phyloP scores from a whole-genome alignment of 2,329 filamentous ascomycete genomes.

The Aureobasidium pullulans region DNA sequence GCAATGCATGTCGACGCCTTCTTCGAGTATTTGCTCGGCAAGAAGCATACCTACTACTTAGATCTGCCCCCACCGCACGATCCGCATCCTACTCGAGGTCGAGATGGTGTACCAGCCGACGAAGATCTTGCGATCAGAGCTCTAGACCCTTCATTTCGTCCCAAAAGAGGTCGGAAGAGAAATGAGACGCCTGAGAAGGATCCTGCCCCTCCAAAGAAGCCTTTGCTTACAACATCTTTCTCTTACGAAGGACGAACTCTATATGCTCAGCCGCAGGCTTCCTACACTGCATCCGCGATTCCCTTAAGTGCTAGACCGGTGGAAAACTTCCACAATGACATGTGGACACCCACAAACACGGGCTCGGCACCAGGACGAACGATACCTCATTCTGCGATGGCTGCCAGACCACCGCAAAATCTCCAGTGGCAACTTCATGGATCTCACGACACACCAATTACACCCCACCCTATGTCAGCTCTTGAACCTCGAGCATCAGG shows the following conservation, averaged over 20 bases:
- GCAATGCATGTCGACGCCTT: conserved; percentile 94
- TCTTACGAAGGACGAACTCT: conserved; percentile 13
- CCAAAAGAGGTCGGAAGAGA: conserved; percentile 52
- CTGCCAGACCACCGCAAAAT: conserved; percentile 33
- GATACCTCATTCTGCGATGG: conserved; percentile 36
- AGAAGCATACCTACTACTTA: conserved; percentile 71
- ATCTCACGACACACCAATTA: conserved; percentile 20
- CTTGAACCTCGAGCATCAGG: conserved; percentile 57
- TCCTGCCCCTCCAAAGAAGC: conserved; percentile 18
- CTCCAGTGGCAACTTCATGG: conserved; percentile 25
- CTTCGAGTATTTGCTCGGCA: conserved; percentile 79
- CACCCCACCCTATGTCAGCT: conserved; percentile 70
- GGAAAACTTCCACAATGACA: conserved; percentile 45
- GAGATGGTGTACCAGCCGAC: conserved; percentile 76
- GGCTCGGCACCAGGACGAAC: conserved; percentile 31
- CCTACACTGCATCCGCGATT: conserved; percentile 45
- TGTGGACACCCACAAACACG: conserved; percentile 38
- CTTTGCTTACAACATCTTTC: conserved; percentile 7
- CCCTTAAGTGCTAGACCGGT: conserved; percentile 46
- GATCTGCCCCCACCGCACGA: conserved; percentile 61
- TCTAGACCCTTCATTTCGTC: conserved; percentile 66
- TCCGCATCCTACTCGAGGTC: conserved; percentile 55
- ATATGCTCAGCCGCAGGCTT: conserved; percentile 35
- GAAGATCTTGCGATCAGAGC: conserved; percentile 85
- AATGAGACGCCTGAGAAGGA: conserved; percentile 19